Evolutionary conservation across 1,139 yeast genomes (phyloP).

Genomic region (Yamadazyma kanchanaburiensis): DNA sequence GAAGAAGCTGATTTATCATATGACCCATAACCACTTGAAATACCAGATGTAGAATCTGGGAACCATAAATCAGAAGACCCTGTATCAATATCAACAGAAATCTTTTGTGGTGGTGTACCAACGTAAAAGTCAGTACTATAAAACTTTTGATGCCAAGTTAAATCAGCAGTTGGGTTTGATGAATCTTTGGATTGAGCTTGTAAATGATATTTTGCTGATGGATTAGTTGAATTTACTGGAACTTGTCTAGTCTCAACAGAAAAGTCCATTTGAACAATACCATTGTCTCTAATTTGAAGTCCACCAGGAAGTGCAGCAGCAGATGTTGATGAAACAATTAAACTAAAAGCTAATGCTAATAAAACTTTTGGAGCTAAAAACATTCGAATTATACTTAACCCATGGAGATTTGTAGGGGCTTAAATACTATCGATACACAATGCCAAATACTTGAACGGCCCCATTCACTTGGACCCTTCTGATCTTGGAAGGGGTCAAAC

Average conservation of each 20-base stretch:
- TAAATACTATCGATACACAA: too few species aligned
- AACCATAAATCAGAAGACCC: conserved; percentile 46
- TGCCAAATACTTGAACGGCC: too few species aligned
- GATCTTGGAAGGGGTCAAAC: too few species aligned
- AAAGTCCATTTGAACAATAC: not conserved
- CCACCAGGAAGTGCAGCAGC: not conserved
- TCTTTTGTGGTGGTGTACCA: conserved; percentile 14
- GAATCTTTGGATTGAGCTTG: not conserved
- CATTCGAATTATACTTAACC: not conserved
- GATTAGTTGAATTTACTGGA: not conserved
- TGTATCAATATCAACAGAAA: conserved; percentile 36
- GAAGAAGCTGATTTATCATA: conserved; percentile 2
- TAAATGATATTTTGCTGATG: too few species aligned
- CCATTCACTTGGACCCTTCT: too few species aligned
- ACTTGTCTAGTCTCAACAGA: not conserved
- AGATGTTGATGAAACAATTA: not conserved
- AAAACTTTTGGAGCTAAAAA: not conserved
- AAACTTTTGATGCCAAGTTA: not conserved
- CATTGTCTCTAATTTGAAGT: not conserved
- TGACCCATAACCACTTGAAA: conserved; percentile 1
- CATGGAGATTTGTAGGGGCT: too few species aligned
- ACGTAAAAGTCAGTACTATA: conserved; percentile 12
- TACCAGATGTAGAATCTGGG: not conserved
- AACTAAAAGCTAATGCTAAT: not conserved
- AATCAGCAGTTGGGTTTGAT: not conserved